Percentiles rank a stretch among this genome's conserved stretches.
These are phyloP conservation scores for Phlebopus sp. DNA, from an alignment of 1,284 basidiomycete species.

Conservation along the genomic window DNA sequence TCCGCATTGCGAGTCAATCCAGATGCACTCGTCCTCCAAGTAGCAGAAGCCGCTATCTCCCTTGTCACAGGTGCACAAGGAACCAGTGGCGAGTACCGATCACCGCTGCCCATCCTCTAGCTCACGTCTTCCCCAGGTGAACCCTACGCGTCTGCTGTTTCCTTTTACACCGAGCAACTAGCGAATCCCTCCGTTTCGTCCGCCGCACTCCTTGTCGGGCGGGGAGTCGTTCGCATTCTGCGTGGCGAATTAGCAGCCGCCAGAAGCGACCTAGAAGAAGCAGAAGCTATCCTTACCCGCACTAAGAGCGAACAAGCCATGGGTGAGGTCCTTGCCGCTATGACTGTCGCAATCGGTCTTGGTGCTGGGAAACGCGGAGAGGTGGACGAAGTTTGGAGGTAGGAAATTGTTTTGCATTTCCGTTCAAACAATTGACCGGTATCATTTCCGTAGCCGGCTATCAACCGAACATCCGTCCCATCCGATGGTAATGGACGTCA, in stretches of 20 bases:
- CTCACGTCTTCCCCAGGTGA: conserved; percentile 20
- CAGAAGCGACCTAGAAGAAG: conserved; percentile 82
- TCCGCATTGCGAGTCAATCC: conserved; percentile 82
- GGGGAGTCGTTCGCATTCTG: conserved; percentile 81
- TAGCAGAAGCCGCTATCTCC: conserved; percentile 86
- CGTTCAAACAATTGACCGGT: background rate
- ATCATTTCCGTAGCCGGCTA: conserved; percentile 49
- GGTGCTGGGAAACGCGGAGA: conserved; percentile 56
- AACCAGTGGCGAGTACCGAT: conserved; percentile 23
- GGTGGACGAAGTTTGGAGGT: conserved; percentile 69
- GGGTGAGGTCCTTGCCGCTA: conserved; percentile 68
- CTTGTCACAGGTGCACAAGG: conserved; percentile 75
- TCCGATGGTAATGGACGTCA: conserved; percentile 65
- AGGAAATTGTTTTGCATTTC: conserved; percentile 1
- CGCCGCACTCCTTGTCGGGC: conserved; percentile 73
- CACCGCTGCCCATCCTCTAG: background rate
- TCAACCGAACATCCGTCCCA: conserved; percentile 58
- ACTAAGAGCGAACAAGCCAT: conserved; percentile 20
- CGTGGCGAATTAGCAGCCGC: conserved; percentile 81
- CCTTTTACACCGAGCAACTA: conserved; percentile 91
- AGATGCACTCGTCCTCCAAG: conserved; percentile 85
- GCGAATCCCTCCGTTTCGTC: conserved; percentile 81
- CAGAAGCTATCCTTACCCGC: conserved; percentile 43
- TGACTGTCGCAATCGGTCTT: conserved; percentile 65
- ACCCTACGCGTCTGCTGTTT: conserved; percentile 66